These are phyloP conservation scores for Hortaea sp. DNA, from an alignment of 2,329 filamentous ascomycete genomes.

Conservation along the genomic window DNA sequence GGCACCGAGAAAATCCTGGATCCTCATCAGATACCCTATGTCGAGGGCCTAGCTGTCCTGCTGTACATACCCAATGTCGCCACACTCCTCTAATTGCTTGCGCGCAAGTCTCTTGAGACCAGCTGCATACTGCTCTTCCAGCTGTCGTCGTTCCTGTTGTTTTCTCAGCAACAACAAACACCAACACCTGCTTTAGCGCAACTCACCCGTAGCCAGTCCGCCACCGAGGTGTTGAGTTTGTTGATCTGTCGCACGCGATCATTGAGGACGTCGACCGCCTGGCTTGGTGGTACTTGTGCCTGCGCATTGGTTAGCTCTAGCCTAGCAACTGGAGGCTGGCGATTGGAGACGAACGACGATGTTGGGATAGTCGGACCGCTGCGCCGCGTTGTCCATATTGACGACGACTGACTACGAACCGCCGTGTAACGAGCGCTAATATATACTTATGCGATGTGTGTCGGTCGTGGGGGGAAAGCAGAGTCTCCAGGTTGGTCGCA, in stretches of 20 bases:
- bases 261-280: slow-evolving; percentile 71
- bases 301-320: slow-evolving; percentile 30
- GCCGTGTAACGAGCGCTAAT: neutral
- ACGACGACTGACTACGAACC: neutral
- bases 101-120: slow-evolving; percentile 71
- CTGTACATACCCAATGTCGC: slow-evolving; percentile 72
- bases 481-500: no score
- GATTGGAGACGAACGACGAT: slow-evolving; percentile 63
- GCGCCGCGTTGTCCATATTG: neutral
- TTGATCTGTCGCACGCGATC: slow-evolving; percentile 81
- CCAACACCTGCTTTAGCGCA: slow-evolving; percentile 2
- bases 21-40: slow-evolving; percentile 13
- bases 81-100: slow-evolving; percentile 40
- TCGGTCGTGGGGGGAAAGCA: no score
- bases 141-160: slow-evolving; percentile 71
- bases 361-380: slow-evolving; percentile 82
- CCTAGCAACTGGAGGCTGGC: neutral
- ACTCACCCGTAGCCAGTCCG: slow-evolving; percentile 88
- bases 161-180: slow-evolving; percentile 1
- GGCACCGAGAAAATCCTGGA: slow-evolving; percentile 75
- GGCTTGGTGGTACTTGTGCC: slow-evolving; percentile 69
- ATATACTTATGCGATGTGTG: neutral
- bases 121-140: slow-evolving; percentile 83
- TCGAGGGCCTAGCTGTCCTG: neutral
- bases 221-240: slow-evolving; percentile 80